These are phyloP conservation scores for Eremomyces bilateralis DNA, from an alignment of 495 filamentous ascomycete genomes.

Conservation along the genomic window DNA sequence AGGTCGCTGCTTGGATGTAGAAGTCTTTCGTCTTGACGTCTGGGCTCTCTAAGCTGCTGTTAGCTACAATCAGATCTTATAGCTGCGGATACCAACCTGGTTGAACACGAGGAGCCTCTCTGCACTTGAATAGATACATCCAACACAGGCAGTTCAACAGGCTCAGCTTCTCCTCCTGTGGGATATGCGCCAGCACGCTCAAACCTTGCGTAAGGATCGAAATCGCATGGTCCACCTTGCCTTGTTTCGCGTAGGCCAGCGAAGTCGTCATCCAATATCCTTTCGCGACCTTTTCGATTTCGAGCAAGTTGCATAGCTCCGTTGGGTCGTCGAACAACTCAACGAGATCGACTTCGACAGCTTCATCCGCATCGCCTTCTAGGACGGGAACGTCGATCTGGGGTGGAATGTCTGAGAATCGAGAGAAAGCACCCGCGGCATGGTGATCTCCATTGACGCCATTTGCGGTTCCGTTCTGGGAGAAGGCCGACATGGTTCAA, in stretches of 20 bases:
- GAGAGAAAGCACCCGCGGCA: constrained; percentile 13
- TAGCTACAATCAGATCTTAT: constrained; percentile 1
- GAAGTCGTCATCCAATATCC: constrained; percentile 91
- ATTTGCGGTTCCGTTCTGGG: too few species aligned
- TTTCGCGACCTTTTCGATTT: constrained; percentile 71
- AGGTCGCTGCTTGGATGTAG: constrained; percentile 78
- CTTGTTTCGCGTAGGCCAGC: constrained; percentile 90
- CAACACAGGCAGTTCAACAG: constrained; percentile 72
- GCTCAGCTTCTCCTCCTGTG: constrained; percentile 64
- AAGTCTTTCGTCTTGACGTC: constrained; percentile 78
- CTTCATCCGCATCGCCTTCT: constrained; percentile 48
- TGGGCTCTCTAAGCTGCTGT: constrained; percentile 19
- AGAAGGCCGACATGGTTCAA: too few species aligned
- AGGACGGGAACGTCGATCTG: constrained; percentile 82
- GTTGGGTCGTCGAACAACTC: constrained; percentile 85
- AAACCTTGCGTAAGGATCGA: constrained; percentile 77
- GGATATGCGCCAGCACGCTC: constrained; percentile 43
- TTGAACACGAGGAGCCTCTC: constrained; percentile 53
- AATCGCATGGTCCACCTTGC: constrained; percentile 79
- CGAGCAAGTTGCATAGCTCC: constrained; percentile 79
- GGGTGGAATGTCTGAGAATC: constrained; percentile 75
- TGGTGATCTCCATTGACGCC: background rate
- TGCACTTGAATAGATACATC: constrained; percentile 79
- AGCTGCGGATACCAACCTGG: constrained; percentile 19
- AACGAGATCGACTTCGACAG: constrained; percentile 80